These are phyloP conservation scores for Cyclostephanos invisitatus DNA, from an alignment of 108 stramenopile species.

Conservation along the genomic window DNA sequence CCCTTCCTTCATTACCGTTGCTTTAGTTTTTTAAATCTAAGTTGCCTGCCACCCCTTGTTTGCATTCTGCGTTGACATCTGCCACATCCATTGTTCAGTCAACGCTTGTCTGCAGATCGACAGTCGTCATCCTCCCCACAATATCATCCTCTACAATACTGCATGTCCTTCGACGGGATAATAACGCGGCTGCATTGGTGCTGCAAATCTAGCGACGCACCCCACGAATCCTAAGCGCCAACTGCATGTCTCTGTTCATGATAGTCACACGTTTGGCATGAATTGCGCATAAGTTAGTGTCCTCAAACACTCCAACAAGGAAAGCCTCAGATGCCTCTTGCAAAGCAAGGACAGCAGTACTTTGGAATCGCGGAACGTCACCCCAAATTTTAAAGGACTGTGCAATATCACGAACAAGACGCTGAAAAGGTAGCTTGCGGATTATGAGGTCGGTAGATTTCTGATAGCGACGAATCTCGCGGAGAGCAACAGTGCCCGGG, in stretches of 20 bases:
- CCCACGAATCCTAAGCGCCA: slow-evolving; percentile 39
- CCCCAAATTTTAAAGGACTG: slow-evolving; percentile 77
- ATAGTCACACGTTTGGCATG: slow-evolving; percentile 94
- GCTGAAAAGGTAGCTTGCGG: slow-evolving; percentile 89
- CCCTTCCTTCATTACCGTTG: too few species aligned
- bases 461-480: slow-evolving; percentile 92
- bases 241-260: slow-evolving; percentile 85
- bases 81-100: too few species aligned
- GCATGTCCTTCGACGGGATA: too few species aligned
- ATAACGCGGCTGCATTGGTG: too few species aligned
- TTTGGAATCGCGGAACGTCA: slow-evolving; percentile 70
- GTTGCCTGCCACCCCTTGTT: too few species aligned
- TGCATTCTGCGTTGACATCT: too few species aligned
- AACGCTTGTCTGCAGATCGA: too few species aligned
- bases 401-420: slow-evolving; percentile 87
- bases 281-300: slow-evolving; percentile 93
- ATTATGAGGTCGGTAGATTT: slow-evolving; percentile 73
- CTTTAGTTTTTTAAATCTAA: too few species aligned
- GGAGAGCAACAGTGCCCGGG: slow-evolving; percentile 83
- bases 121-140: too few species aligned
- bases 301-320: slow-evolving; percentile 89
- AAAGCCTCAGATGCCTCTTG: slow-evolving; percentile 88
- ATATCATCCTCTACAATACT: too few species aligned
- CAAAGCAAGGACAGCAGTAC: slow-evolving; percentile 78
- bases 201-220: slow-evolving; percentile 8